Percentiles rank a stretch among this genome's conserved stretches.
phyloP scores from a whole-genome alignment of 495 filamentous ascomycete genomes.

The Terfezia claveryi region DNA sequence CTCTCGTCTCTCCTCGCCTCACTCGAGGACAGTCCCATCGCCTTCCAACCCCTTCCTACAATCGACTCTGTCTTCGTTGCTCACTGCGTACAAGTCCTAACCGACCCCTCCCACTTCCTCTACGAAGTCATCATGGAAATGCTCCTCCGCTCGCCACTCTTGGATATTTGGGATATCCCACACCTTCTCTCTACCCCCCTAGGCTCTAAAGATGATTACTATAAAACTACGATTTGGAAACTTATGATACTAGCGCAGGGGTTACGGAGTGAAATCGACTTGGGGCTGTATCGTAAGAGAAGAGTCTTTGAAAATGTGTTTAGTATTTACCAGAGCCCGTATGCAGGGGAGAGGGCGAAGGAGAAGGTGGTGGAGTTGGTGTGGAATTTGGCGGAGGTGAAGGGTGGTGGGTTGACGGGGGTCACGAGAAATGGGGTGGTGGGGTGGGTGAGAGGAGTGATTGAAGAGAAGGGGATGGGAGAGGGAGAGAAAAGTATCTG shows the following conservation, averaged over 20 bases:
- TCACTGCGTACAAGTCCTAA: conserved; percentile 41
- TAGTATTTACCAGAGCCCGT: conserved; percentile 43
- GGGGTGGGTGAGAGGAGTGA: conserved; percentile 48
- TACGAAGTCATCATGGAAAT: conserved; percentile 76
- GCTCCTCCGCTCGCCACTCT: conserved; percentile 49
- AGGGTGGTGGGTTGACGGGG: conserved; percentile 62
- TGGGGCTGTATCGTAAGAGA: conserved; percentile 61
- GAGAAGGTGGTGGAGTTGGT: conserved; percentile 51
- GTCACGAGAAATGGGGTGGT: conserved; percentile 65
- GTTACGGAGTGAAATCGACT: conserved; percentile 41
- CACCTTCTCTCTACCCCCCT: conserved; percentile 52
- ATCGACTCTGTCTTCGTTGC: conserved; percentile 53
- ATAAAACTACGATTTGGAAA: conserved; percentile 61
- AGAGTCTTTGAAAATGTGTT: conserved; percentile 63
- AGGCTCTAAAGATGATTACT: conserved; percentile 49
- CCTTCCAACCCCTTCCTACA: conserved; percentile 43
- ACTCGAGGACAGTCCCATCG: conserved; percentile 33
- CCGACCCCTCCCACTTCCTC: conserved; percentile 57
- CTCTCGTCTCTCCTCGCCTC: conserved; percentile 46
- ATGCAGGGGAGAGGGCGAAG: conserved; percentile 33
- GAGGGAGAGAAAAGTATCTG: conserved; percentile 30
- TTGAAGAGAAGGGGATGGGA: conserved; percentile 16
- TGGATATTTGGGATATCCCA: conserved; percentile 53
- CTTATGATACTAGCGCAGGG: conserved; percentile 52
- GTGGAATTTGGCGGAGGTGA: conserved; percentile 47